These are phyloP conservation scores for Perkinsus marinus DNA, from an alignment of 169 alveolate species.

Conservation along the genomic window DNA sequence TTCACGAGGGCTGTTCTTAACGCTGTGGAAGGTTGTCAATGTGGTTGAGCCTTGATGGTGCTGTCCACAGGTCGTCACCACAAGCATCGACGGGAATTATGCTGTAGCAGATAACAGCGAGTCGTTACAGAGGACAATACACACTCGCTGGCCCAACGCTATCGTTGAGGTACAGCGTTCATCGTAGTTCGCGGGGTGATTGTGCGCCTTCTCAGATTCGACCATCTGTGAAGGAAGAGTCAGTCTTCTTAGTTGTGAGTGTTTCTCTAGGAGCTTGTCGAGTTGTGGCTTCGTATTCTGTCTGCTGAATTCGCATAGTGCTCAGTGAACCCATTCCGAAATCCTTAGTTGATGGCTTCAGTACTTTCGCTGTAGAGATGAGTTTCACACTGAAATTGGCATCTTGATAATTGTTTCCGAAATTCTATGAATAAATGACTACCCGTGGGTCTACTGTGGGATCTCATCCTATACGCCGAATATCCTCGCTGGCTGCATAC, in stretches of 20 bases:
- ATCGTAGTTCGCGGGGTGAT: neutral
- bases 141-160: neutral
- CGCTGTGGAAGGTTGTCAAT: too few species aligned
- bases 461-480: too few species aligned
- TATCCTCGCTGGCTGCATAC: too few species aligned
- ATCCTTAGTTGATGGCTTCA: too few species aligned
- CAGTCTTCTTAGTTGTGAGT: neutral
- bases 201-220: neutral
- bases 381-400: too few species aligned
- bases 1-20: too few species aligned
- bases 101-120: neutral
- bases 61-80: neutral
- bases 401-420: too few species aligned
- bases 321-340: too few species aligned
- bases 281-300: neutral
- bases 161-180: neutral
- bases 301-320: too few species aligned
- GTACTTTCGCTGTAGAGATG: too few species aligned
- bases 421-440: too few species aligned
- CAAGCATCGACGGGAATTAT: neutral
- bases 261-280: neutral
- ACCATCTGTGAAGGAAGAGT: neutral
- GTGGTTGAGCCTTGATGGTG: neutral
- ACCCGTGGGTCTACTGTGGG: too few species aligned
- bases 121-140: neutral